Conservation (phyloP, 768 basidiomycete genomes). For the Lentinula edodes region DNA sequence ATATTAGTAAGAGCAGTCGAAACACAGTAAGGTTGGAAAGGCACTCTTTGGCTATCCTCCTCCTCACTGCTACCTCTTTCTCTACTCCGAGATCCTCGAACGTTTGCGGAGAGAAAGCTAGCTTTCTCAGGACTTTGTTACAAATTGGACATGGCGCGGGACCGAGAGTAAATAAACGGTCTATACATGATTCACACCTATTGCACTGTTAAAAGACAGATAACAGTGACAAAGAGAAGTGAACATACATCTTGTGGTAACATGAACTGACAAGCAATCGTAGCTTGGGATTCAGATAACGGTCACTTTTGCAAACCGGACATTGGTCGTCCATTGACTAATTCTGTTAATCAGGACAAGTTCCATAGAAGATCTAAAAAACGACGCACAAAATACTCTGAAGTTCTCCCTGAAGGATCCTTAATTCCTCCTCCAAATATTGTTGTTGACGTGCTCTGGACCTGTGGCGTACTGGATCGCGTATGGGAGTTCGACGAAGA, state of each 20-base stretch:
- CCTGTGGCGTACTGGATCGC: constrained; percentile 60
- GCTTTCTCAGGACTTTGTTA: constrained; percentile 78
- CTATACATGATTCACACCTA: constrained; percentile 99
- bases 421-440: constrained; percentile 82
- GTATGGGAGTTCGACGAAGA: constrained; percentile 39
- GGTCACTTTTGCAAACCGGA: constrained; percentile 94
- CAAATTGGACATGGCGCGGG: constrained; percentile 97
- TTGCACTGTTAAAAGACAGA: neutral
- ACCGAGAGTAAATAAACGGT: constrained; percentile 90
- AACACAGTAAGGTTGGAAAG: constrained; percentile 16
- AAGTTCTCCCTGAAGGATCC: constrained; percentile 75
- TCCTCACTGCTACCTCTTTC: constrained; percentile 87
- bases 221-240: neutral
- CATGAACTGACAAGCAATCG: constrained; percentile 92
- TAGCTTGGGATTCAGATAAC: constrained; percentile 92
- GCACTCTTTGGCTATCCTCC: constrained; percentile 86
- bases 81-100: constrained; percentile 91
- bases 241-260: constrained; percentile 91
- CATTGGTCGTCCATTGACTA: constrained; percentile 92
- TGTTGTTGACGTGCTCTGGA: constrained; percentile 68
- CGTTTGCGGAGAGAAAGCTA: constrained; percentile 93
- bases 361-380: neutral
- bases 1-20: neutral
- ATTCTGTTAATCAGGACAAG: constrained; percentile 2
- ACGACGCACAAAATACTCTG: constrained; percentile 70